phyloP scores from a whole-genome alignment of 441 rosid genomes.

The Manihot esculenta region DNA sequence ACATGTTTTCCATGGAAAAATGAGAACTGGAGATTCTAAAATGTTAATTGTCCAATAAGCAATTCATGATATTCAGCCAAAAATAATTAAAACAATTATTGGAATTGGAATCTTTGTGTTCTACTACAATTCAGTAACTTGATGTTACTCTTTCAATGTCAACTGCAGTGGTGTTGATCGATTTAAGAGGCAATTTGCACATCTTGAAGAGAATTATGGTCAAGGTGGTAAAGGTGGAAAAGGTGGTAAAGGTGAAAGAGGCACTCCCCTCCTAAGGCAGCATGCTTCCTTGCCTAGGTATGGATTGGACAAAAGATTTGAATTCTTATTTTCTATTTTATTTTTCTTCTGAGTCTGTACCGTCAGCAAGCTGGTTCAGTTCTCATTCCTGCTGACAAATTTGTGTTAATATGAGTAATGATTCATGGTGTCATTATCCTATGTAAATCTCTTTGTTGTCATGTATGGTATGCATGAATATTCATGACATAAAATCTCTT shows the following conservation, averaged over 20 bases:
- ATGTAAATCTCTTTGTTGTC: neutral
- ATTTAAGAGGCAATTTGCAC: constrained; percentile 94
- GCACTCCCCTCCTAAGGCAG: constrained; percentile 77
- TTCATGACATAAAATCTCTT: constrained; percentile 14
- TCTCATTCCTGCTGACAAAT: neutral
- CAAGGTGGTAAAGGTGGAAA: constrained; percentile 63
- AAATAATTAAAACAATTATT: neutral
- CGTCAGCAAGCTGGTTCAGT: neutral
- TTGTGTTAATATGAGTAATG: neutral
- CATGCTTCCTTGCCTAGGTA: constrained; percentile 98
- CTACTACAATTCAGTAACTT: neutral
- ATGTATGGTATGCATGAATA: neutral
- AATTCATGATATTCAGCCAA: neutral
- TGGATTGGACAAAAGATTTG: constrained; percentile 12
- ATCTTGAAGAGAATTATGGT: constrained; percentile 89
- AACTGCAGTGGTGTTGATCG: constrained; percentile 90
- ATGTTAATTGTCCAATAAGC: neutral
- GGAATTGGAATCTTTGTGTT: neutral
- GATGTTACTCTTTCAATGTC: constrained; percentile 20
- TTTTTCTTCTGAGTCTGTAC: neutral
- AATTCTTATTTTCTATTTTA: neutral
- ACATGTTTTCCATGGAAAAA: no score
- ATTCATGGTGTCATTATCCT: neutral
- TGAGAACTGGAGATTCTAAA: no score
- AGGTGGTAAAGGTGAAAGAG: constrained; percentile 55